A percentile compares a stretch with the other conserved stretches of the same genome.
Conservation (phyloP, 2,329 filamentous ascomycete genomes). For the Harringtonia lauricola region DNA sequence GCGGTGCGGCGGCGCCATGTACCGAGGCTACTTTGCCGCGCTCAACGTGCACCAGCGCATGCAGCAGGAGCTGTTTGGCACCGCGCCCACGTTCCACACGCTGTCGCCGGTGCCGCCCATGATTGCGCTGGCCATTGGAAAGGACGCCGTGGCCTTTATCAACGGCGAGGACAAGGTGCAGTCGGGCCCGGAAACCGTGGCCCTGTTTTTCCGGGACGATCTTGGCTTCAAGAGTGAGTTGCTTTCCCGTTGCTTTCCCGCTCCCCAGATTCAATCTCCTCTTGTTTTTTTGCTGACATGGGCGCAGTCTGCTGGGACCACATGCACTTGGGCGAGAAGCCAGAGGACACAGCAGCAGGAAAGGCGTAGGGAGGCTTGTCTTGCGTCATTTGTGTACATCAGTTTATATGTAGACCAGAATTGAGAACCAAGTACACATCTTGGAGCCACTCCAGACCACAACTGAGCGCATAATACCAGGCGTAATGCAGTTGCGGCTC, state of each 20-base stretch:
- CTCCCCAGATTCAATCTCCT: background rate
- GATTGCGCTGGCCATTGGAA: constrained; percentile 63
- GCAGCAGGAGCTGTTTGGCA: constrained; percentile 27
- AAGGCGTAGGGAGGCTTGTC: no score
- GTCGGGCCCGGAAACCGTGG: constrained; percentile 50
- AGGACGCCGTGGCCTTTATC: constrained; percentile 54
- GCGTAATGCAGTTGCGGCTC: no score
- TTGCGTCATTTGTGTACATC: no score
- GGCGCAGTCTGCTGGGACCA: no score
- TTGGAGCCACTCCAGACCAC: no score
- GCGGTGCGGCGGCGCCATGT: constrained; percentile 65
- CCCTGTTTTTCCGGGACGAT: constrained; percentile 56
- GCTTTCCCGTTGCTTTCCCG: background rate
- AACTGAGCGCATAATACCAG: no score
- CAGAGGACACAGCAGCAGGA: no score
- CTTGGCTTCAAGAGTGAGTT: constrained; percentile 41
- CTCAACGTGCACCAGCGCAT: constrained; percentile 58
- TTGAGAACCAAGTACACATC: no score
- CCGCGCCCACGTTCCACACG: constrained; percentile 32
- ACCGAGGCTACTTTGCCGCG: constrained; percentile 56
- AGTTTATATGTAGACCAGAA: no score
- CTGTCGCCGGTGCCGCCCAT: constrained; percentile 47
- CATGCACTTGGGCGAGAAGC: no score
- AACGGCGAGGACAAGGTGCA: constrained; percentile 46
- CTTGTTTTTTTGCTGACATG: no score